phyloP scores from a whole-genome alignment of 2,329 filamentous ascomycete species.

The Albifimbria verrucaria region DNA sequence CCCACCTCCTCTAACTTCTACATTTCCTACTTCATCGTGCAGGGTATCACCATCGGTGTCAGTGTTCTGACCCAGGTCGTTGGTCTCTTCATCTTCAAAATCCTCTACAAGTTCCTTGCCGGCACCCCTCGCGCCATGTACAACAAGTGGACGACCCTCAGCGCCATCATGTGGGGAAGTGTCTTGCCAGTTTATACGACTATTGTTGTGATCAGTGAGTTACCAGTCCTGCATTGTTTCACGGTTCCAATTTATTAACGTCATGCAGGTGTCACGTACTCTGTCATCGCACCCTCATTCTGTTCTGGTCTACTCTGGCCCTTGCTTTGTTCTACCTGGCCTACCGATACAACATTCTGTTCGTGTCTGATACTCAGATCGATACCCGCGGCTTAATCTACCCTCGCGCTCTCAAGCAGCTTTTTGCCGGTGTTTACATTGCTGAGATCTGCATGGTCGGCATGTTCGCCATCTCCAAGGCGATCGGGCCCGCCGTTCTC shows the following conservation, averaged over 20 bases:
- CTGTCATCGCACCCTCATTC: conserved; percentile 80
- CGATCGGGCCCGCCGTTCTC: conserved; percentile 67
- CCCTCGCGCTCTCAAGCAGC: conserved; percentile 81
- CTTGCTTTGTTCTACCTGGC: conserved; percentile 78
- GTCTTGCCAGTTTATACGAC: conserved; percentile 73
- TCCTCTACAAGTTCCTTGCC: conserved; percentile 68
- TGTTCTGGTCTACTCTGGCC: conserved; percentile 75
- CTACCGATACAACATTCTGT: conserved; percentile 84
- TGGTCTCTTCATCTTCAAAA: conserved; percentile 63
- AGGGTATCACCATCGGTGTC: conserved; percentile 75
- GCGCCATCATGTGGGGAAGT: conserved; percentile 72
- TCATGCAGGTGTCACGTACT: conserved; percentile 63
- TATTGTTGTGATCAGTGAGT: conserved; percentile 64
- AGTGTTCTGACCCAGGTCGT: conserved; percentile 66
- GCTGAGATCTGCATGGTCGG: conserved; percentile 77
- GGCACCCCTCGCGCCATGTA: conserved; percentile 78
- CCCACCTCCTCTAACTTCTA: conserved; percentile 92
- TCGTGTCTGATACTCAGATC: conserved; percentile 72
- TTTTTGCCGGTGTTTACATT: conserved; percentile 78
- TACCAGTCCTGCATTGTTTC: no score
- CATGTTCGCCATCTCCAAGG: conserved; percentile 68
- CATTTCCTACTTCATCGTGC: conserved; percentile 82
- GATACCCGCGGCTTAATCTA: conserved; percentile 90
- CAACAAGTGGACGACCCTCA: conserved; percentile 66
- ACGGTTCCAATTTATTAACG: conserved; percentile 17